Evolutionary conservation across 2,329 filamentous ascomycete species (phyloP), one percentile per base, ranked within the genome.

Genomic region (Sclerotinia nivalis): DNA sequence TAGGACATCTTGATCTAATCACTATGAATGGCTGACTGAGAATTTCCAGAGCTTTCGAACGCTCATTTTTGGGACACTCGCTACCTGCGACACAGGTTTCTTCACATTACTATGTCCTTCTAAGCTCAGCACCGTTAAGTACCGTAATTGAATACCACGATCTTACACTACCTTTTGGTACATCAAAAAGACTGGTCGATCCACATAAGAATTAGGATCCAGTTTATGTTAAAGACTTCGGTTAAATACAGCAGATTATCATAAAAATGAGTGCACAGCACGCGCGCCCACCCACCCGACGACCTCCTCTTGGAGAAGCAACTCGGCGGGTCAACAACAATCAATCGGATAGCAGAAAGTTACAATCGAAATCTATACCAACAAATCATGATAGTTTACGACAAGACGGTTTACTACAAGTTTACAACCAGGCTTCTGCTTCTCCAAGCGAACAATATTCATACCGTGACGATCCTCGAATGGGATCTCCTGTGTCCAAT

Each of bases 291-390:
- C 71, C 75, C 61, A 75, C 76, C 70, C 76, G 77, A 69, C 77
- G 78, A 50, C 62, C 73, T 56, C 75, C 78, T 60, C 73, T 79
- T 15, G 77, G 75, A 59, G 78, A 79, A 70, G 75, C 77, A 61
- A 78, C 77, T 31, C 69, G 71, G 49, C 74, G 78, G 64, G 72
- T 78, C 66, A 79, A 79, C 61, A 79, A 78, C 66, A 55, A 69
- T n/a, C 77, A 76, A 50, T 61, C 68, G 6, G 50, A 59, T 12
- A 68, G 69, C 15, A 50, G 28, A 9, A 37, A 15, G 31, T 37
- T 68, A 15, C 56, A 70, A 45, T 71, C 73, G 7, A 76, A 77
- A 70, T 49, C 40, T 22, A 50, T 62, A 45, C 28, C 72, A 52
- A 74, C 75, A 40, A 75, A 76, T 59, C 75, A 77, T 69, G 76